These are phyloP conservation scores for Perkinsus marinus DNA, from an alignment of 169 alveolate species.

Conservation along the genomic window DNA sequence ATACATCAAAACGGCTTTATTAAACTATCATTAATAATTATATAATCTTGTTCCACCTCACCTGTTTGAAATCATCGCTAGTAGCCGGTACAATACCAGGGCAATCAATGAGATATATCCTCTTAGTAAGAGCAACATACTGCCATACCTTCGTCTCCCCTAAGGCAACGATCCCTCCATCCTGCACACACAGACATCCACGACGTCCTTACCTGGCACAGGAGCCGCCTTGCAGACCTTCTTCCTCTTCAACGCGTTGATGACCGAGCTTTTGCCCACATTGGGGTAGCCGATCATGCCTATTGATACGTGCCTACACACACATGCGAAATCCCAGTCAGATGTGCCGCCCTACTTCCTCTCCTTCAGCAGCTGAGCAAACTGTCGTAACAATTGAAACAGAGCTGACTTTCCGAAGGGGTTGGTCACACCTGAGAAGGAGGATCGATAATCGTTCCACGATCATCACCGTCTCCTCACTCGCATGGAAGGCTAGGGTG, in stretches of 20 bases:
- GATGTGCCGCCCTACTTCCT: constrained; percentile 53
- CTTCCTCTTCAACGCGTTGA: constrained; percentile 89
- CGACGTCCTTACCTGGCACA: too few species aligned
- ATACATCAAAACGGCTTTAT: too few species aligned
- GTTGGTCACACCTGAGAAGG: constrained; percentile 26
- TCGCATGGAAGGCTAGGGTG: constrained; percentile 97
- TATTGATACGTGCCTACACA: constrained; percentile 75
- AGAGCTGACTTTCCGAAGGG: constrained; percentile 60
- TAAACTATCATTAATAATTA: too few species aligned
- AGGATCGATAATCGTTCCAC: background rate
- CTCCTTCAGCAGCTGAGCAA: constrained; percentile 85
- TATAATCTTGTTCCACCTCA: background rate
- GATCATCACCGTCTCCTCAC: constrained; percentile 55
- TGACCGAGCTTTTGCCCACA: constrained; percentile 98
- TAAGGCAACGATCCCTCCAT: too few species aligned
- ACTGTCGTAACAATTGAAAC: constrained; percentile 55
- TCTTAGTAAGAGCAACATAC: constrained; percentile 89
- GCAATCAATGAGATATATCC: constrained; percentile 97
- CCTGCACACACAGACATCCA: too few species aligned
- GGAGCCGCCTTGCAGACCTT: constrained; percentile 95
- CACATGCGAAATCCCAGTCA: too few species aligned
- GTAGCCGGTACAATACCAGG: constrained; percentile 90
- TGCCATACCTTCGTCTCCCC: constrained; percentile 99
- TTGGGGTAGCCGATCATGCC: constrained; percentile 99
- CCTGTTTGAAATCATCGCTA: constrained; percentile 11